Evolutionary conservation across 441 rosid genomes (phyloP).

Genomic region (Dalechampia spathulata): DNA sequence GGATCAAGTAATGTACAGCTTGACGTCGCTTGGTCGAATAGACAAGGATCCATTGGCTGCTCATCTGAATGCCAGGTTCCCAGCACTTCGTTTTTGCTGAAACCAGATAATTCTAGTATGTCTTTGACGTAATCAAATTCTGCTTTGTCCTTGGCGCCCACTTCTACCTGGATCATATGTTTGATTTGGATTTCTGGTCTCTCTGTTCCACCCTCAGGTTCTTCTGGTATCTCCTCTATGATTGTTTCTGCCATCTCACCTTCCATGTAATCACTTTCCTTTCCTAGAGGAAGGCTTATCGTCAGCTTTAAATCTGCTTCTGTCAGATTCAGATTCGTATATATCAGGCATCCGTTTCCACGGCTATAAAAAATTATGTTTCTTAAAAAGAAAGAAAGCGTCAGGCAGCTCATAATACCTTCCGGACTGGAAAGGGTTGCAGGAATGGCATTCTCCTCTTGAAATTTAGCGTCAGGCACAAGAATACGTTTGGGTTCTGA

Average conservation of each 20-base stretch:
- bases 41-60: conserved; percentile 57
- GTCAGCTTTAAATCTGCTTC: conserved; percentile 2
- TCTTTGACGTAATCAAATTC: conserved; percentile 65
- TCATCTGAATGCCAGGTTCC: conserved; percentile 62
- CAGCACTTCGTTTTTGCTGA: conserved; percentile 38
- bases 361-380: too few relatives aligned
- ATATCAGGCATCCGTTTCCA: not conserved
- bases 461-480: conserved; percentile 1
- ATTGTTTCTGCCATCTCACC: conserved; percentile 9
- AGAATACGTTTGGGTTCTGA: conserved; percentile 20
- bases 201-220: conserved; percentile 5
- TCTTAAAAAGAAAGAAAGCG: not conserved
- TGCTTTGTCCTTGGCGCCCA: conserved; percentile 37
- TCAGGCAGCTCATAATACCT: conserved; percentile 25
- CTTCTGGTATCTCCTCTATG: conserved; percentile 7
- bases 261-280: conserved; percentile 1
- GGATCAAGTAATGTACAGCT: conserved; percentile 42
- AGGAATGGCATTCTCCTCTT: conserved; percentile 12
- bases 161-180: conserved; percentile 18
- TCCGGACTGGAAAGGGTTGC: conserved; percentile 13
- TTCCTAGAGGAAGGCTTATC: not conserved
- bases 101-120: conserved; percentile 65
- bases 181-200: conserved; percentile 14
- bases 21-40: conserved; percentile 46
- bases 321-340: not conserved